Evolutionary conservation across 148 eudicot genomes (phyloP).

Genomic region (Dianthus caryophyllus): DNA sequence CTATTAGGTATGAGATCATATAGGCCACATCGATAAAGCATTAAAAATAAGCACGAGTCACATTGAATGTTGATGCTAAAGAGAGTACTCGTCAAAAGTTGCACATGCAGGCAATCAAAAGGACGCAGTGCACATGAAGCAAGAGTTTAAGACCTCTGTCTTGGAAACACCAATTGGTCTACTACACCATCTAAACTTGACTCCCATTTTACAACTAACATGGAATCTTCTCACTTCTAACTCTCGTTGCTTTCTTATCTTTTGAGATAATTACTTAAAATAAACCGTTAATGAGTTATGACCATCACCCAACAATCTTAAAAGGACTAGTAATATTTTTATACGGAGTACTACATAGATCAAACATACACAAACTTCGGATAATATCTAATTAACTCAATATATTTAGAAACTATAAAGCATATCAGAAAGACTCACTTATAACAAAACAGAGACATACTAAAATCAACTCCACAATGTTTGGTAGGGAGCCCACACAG

Average conservation of each 20-base stretch:
- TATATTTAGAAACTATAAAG: no score
- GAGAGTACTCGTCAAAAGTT: constrained; percentile 4
- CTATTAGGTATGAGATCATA: no score
- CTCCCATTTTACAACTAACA: neutral
- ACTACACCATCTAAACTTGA: neutral
- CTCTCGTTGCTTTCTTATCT: no score
- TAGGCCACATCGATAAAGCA: neutral
- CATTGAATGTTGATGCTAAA: constrained; percentile 3
- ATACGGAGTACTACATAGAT: no score
- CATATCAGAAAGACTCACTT: no score
- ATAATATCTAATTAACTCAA: no score
- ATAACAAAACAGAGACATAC: no score
- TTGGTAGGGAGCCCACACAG: neutral
- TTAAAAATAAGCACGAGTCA: neutral
- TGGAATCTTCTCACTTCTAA: neutral
- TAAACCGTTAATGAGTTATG: no score
- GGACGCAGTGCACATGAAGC: constrained; percentile 10
- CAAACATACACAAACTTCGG: no score
- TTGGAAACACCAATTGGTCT: constrained; percentile 8
- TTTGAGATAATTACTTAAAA: no score
- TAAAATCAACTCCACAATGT: neutral
- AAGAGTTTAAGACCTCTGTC: neutral
- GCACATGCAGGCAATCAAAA: constrained; percentile 17
- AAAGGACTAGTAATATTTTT: no score
- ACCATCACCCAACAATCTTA: no score